phyloP scores from a whole-genome alignment of 257 asterid species.

The Solanum appendiculatum region DNA sequence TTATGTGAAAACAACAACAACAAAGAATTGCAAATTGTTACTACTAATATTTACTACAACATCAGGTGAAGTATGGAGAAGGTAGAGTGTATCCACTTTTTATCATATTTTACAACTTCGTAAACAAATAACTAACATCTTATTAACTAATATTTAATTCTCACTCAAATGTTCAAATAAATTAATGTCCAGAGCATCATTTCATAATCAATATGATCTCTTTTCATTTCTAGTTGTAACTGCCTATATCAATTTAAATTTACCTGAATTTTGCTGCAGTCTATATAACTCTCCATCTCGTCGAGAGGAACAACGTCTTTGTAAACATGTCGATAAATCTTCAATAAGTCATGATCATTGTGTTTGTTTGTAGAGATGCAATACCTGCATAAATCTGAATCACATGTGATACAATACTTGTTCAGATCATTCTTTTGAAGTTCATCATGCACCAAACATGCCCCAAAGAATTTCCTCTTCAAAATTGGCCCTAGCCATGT shows the following conservation, averaged over 20 bases:
- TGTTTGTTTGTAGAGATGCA: conserved; percentile 18
- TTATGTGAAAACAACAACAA: neutral
- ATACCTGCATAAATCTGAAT: conserved; percentile 18
- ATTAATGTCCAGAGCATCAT: neutral
- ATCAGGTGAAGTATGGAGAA: no score
- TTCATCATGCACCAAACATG: conserved; percentile 15
- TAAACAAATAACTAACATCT: neutral
- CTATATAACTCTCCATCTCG: conserved; percentile 7
- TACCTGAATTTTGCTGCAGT: conserved; percentile 22
- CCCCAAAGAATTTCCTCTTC: conserved; percentile 22
- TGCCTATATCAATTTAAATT: neutral
- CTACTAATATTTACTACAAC: no score
- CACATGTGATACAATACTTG: conserved; percentile 28
- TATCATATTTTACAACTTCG: neutral
- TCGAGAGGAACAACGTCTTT: conserved; percentile 19
- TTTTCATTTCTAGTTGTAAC: neutral
- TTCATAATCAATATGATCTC: neutral
- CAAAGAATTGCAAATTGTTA: neutral
- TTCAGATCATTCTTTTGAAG: conserved; percentile 23
- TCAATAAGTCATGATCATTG: neutral
- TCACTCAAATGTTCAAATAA: neutral
- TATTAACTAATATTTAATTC: no score
- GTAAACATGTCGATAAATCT: conserved; percentile 22
- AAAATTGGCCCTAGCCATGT: conserved; percentile 23
- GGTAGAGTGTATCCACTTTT: no score